These are phyloP conservation scores for Globisporangium emineosum DNA, from an alignment of 352 stramenopile species.

Conservation along the genomic window DNA sequence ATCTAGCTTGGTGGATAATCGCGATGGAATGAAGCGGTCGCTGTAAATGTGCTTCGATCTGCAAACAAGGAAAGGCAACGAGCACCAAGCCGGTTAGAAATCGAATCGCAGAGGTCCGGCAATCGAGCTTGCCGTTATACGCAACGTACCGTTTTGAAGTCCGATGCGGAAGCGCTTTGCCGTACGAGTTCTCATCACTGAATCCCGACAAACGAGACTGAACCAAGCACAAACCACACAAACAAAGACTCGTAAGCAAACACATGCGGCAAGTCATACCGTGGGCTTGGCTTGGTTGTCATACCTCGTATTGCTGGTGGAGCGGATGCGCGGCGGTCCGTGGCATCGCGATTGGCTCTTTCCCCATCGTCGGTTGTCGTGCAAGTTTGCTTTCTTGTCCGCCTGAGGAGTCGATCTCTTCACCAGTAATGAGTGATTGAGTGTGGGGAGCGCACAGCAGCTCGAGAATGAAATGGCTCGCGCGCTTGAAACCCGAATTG, in stretches of 20 bases:
- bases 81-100: not conserved
- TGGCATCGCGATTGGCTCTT: slow-evolving; percentile 13
- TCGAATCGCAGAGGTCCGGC: not conserved
- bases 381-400: not conserved
- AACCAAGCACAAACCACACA: not conserved
- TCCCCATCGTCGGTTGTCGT: slow-evolving; percentile 1
- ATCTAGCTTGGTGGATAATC: slow-evolving; percentile 70
- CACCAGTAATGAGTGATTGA: slow-evolving; percentile 6
- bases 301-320: slow-evolving; percentile 51
- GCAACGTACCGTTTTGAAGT: slow-evolving; percentile 43
- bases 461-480: not conserved
- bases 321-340: slow-evolving; percentile 19
- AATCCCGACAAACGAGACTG: slow-evolving; percentile 31
- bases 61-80: not conserved
- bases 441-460: not conserved
- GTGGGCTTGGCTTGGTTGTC: not conserved
- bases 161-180: slow-evolving; percentile 38
- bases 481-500: not conserved
- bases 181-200: slow-evolving; percentile 32
- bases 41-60: slow-evolving; percentile 85
- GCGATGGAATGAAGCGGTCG: slow-evolving; percentile 84
- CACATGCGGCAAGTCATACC: not conserved
- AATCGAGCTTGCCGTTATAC: not conserved
- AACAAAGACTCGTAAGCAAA: slow-evolving; percentile 9
- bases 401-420: slow-evolving; percentile 3